phyloP scores from a whole-genome alignment of 257 asterid genomes.

The Coffea eugenioides region DNA sequence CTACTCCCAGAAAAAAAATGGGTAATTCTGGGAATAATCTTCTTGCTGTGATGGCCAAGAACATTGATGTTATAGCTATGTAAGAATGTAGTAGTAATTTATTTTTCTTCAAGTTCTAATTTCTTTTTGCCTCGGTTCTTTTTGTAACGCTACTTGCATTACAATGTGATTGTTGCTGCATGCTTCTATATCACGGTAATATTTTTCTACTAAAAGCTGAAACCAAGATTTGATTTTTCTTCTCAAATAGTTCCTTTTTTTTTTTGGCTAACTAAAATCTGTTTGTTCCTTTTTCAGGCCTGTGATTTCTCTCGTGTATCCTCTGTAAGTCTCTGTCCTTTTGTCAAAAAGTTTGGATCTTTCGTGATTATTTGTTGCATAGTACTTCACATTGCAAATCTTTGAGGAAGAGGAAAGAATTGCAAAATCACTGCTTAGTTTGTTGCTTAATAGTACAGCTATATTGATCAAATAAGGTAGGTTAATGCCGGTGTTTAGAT shows the following conservation, averaged over 20 bases:
- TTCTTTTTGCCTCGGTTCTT: not conserved
- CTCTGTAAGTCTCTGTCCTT: slow-evolving; percentile 59
- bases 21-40: slow-evolving; percentile 70
- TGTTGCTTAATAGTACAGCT: not conserved
- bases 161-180: not conserved
- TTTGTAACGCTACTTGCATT: not conserved
- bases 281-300: slow-evolving; percentile 58
- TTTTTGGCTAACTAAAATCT: not conserved
- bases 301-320: slow-evolving; percentile 75
- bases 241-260: not conserved
- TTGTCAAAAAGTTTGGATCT: not conserved
- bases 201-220: not conserved
- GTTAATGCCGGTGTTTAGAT: not conserved
- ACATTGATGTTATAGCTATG: slow-evolving; percentile 88
- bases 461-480: not conserved
- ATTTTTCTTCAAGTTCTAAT: not conserved
- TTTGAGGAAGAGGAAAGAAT: not conserved
- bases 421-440: not conserved
- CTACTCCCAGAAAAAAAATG: slow-evolving; percentile 26
- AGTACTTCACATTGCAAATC: not conserved
- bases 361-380: not conserved
- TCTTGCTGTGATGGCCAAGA: slow-evolving; percentile 70
- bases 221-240: not conserved
- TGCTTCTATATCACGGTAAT: not conserved
- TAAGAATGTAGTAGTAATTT: slow-evolving; percentile 28